Evolutionary conservation across 257 asterid genomes (phyloP), one percentile per base, ranked within the genome.

Genomic region (Mentha longifolia): DNA sequence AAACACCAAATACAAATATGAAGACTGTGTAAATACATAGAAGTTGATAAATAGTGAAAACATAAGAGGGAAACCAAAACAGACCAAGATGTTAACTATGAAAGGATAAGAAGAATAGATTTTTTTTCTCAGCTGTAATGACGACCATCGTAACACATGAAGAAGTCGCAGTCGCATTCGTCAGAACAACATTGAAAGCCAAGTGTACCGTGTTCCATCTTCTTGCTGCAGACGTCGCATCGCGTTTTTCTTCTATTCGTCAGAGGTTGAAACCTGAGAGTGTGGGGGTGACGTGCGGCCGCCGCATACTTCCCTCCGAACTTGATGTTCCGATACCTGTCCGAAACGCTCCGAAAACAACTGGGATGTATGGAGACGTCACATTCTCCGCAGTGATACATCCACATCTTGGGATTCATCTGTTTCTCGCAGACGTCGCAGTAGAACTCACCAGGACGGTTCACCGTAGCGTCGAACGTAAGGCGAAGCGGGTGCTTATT

Each of bases 401-500:
- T 63, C 55, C 52, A 62, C 0, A 2, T 13, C 39, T 15, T 45
- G 15, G 69, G 57, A 45, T 45, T 3, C 58, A 65, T 65, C 41
- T 46, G 58, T 25, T 15, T 0, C 9, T 65, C 70, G 41, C 70
- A 65, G 14, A 28, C 3, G 9, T 65, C 70, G n/a, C 70, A 65
- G 70, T 65, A 65, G 41, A 65, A 65, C 7, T 10, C 7, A n/a
- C 58, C 7, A 0, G 70, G 70, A 41, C 9, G 52, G 67, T 45
- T 16, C 0, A 39, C 8, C 0, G 14, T 15, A 14, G 74, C 65
- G 9, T 55, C 17, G 13, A 20, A 39, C 0, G 55, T 37, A 15
- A 68, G 28, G 7, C 13, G 56, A 43, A 68, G 35, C 6, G 30
- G 30, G 65, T 68, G 74, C 45, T n/a, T n/a, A n/a, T 55, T 14